A percentile compares a stretch with the other conserved stretches of the same genome.
These are phyloP conservation scores for Symmetrospora coprosmae DNA, from an alignment of 768 basidiomycete genomes.

Conservation along the genomic window DNA sequence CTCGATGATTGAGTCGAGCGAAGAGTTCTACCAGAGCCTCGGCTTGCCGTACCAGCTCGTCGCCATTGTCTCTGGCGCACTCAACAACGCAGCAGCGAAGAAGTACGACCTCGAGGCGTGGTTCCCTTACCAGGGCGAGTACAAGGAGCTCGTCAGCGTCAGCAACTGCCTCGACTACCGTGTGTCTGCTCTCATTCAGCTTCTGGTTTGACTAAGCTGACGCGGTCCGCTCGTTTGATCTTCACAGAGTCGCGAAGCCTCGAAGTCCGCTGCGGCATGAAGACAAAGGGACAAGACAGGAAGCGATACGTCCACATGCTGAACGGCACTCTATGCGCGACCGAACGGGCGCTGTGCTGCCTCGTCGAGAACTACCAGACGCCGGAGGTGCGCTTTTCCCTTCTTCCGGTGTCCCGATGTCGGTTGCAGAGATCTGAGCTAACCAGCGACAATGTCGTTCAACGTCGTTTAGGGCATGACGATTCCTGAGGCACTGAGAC, in stretches of 20 bases:
- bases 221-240: not conserved
- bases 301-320: conserved; percentile 98
- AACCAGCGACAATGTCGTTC: not conserved
- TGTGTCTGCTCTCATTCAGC: conserved; percentile 41
- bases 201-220: not conserved
- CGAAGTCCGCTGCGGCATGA: conserved; percentile 85
- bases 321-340: conserved; percentile 93
- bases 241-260: conserved; percentile 70
- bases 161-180: conserved; percentile 99
- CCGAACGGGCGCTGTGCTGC: conserved; percentile 90
- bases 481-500: conserved; percentile 75
- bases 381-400: conserved; percentile 52
- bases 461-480: conserved; percentile 56
- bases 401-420: not conserved
- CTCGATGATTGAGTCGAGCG: conserved; percentile 71
- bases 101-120: conserved; percentile 97
- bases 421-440: conserved; percentile 1
- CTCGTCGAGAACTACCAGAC: conserved; percentile 99
- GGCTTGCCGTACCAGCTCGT: conserved; percentile 83
- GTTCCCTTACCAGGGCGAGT: conserved; percentile 93
- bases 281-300: conserved; percentile 71
- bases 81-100: conserved; percentile 92
- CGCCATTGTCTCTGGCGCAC: conserved; percentile 84
- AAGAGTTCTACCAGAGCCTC: conserved; percentile 92
- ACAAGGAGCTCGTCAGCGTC: conserved; percentile 95